Evolutionary conservation across 163 green algal genomes (phyloP).

Genomic region (Coccomyxa subellipsoidea): DNA sequence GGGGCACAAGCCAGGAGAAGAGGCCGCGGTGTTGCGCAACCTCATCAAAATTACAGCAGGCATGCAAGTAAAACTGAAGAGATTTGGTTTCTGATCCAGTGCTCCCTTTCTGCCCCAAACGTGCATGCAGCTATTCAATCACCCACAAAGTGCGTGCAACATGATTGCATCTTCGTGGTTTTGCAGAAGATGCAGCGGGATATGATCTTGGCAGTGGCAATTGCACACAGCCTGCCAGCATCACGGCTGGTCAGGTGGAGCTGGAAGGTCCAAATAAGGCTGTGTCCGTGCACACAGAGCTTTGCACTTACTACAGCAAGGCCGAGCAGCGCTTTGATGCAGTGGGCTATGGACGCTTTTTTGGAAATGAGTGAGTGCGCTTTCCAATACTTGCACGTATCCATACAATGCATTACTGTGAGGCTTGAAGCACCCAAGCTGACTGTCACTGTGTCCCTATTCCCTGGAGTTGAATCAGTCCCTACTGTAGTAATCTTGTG

Average conservation of each 20-base stretch:
- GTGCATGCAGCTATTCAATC: no score
- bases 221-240: not conserved
- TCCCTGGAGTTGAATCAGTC: no score
- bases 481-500: no score
- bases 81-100: no score
- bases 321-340: not conserved
- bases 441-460: no score
- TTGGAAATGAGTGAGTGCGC: not conserved
- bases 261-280: not conserved
- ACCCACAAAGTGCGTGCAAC: no score
- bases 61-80: not conserved
- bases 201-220: not conserved
- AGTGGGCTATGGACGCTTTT: not conserved
- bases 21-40: slow-evolving; percentile 5
- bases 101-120: no score
- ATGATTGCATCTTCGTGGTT: no score
- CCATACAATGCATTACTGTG: not conserved
- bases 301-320: not conserved
- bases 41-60: slow-evolving; percentile 10
- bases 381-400: not conserved
- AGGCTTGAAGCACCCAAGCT: no score
- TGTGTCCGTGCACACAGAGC: not conserved
- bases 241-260: not conserved
- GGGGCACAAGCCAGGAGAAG: slow-evolving; percentile 12
- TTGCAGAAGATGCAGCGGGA: not conserved